These are phyloP conservation scores for Hibiscus trionum DNA, from an alignment of 345 rosid species.

Conservation along the genomic window DNA sequence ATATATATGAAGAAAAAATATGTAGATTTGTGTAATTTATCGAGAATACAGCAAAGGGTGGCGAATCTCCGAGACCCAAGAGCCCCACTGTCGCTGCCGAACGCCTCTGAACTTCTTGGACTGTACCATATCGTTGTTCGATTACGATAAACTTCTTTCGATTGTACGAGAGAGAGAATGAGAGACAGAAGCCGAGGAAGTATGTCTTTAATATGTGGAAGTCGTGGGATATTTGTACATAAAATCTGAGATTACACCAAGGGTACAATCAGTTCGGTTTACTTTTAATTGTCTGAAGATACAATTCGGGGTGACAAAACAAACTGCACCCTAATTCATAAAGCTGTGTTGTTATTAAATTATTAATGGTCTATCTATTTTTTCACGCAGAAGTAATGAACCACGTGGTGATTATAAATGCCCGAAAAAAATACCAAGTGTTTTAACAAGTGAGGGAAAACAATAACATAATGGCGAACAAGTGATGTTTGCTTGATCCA, in stretches of 20 bases:
- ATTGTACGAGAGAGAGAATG: neutral
- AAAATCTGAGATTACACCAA: neutral
- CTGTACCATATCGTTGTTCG: slow-evolving; percentile 30
- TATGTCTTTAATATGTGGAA: neutral
- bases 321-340: neutral
- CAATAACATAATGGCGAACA: neutral
- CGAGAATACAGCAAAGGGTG: slow-evolving; percentile 55
- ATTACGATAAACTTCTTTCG: neutral
- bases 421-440: neutral
- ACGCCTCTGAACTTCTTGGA: slow-evolving; percentile 87
- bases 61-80: slow-evolving; percentile 87
- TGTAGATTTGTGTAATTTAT: neutral
- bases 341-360: neutral
- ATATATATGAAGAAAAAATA: neutral
- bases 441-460: neutral
- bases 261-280: neutral
- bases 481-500: neutral
- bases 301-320: neutral
- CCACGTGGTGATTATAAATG: neutral
- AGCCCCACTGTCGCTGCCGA: slow-evolving; percentile 92
- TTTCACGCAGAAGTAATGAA: neutral
- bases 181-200: neutral
- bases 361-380: neutral
- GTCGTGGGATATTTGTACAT: slow-evolving; percentile 4
- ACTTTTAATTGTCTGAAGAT: neutral